These are phyloP conservation scores for Aureobasidium vineae DNA, from an alignment of 2,329 filamentous ascomycete species.

Conservation along the genomic window DNA sequence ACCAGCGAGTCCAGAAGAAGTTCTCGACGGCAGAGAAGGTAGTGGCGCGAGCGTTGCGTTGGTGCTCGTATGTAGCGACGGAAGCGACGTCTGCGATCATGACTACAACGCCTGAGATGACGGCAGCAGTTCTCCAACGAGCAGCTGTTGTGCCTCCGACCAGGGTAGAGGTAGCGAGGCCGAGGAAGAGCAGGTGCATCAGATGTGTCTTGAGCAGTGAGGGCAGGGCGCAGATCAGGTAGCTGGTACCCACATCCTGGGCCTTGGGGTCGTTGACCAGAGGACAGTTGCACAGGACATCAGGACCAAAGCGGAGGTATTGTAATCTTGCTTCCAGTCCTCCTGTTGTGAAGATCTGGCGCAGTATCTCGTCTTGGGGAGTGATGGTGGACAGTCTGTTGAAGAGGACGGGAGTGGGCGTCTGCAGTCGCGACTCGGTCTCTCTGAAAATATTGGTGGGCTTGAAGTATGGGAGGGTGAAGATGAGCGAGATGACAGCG, in stretches of 20 bases:
- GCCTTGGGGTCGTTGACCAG: slow-evolving; percentile 61
- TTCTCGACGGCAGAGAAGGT: slow-evolving; percentile 62
- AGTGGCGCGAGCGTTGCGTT: slow-evolving; percentile 61
- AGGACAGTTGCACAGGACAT: slow-evolving; percentile 69
- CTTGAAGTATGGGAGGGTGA: slow-evolving; percentile 64
- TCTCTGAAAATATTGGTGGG: slow-evolving; percentile 77
- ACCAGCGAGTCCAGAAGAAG: slow-evolving; percentile 68
- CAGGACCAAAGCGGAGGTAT: slow-evolving; percentile 80
- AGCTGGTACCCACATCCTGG: slow-evolving; percentile 55
- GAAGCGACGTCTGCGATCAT: slow-evolving; percentile 50
- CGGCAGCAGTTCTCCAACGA: slow-evolving; percentile 69
- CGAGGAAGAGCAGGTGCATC: slow-evolving; percentile 69
- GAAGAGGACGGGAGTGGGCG: slow-evolving; percentile 81
- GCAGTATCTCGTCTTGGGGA: slow-evolving; percentile 61
- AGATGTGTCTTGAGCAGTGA: slow-evolving; percentile 74
- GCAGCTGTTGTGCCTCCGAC: slow-evolving; percentile 63
- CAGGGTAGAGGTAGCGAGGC: slow-evolving; percentile 67
- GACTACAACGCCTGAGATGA: slow-evolving; percentile 36
- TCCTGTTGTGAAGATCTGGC: slow-evolving; percentile 63
- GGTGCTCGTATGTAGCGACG: slow-evolving; percentile 63
- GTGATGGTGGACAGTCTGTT: slow-evolving; percentile 65
- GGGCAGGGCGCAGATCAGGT: slow-evolving; percentile 78
- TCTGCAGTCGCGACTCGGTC: slow-evolving; percentile 80
- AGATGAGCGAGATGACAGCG: slow-evolving; percentile 53
- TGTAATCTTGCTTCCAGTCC: slow-evolving; percentile 68